A percentile compares a stretch with the other conserved stretches of the same genome.
These are phyloP conservation scores for Cyberlindnera euphorbiiphila DNA, from an alignment of 805 yeast species.

Conservation along the genomic window DNA sequence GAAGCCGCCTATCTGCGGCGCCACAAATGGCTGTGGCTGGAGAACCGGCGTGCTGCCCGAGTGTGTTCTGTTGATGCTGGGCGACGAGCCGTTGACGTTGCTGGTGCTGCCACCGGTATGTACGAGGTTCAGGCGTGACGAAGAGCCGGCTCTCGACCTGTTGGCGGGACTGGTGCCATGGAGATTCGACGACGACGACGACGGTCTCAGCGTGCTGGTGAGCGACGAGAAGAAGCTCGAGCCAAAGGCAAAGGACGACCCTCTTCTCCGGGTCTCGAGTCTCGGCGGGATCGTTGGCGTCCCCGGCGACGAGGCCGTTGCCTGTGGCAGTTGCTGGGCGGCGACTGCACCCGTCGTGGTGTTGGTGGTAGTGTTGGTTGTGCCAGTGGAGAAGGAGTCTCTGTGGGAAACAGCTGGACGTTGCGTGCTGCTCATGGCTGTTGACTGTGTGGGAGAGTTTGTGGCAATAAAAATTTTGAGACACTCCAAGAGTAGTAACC, in stretches of 20 bases:
- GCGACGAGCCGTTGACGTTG: constrained; percentile 12
- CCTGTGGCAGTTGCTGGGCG: constrained; percentile 1
- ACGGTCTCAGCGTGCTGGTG: constrained; percentile 25
- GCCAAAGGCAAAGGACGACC: constrained; percentile 28
- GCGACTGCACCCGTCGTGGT: neutral
- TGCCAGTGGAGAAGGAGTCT: too few relatives aligned
- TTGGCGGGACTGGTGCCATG: constrained; percentile 6
- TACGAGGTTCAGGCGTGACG: constrained; percentile 22
- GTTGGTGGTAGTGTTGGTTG: too few relatives aligned
- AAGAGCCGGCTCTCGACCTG: constrained; percentile 28
- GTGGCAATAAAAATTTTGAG: too few relatives aligned
- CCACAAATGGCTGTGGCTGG: constrained; percentile 1
- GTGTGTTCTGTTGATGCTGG: constrained; percentile 10
- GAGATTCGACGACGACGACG: constrained; percentile 23
- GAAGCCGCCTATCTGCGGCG: constrained; percentile 5
- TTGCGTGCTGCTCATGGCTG: constrained; percentile 2
- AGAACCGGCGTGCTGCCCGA: constrained; percentile 9
- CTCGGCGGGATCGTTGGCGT: constrained; percentile 5
- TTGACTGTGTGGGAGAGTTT: too few relatives aligned
- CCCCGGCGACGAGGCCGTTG: constrained; percentile 2
- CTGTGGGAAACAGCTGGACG: constrained; percentile 8
- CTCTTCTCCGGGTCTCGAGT: constrained; percentile 24
- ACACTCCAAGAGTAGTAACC: too few relatives aligned
- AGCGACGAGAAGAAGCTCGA: constrained; percentile 26
- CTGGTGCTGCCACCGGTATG: too few relatives aligned